Percentiles rank a stretch among this genome's conserved stretches.
Conservation (phyloP, 192 early-diverging fungal genomes). For the Coemansia sp. region DNA sequence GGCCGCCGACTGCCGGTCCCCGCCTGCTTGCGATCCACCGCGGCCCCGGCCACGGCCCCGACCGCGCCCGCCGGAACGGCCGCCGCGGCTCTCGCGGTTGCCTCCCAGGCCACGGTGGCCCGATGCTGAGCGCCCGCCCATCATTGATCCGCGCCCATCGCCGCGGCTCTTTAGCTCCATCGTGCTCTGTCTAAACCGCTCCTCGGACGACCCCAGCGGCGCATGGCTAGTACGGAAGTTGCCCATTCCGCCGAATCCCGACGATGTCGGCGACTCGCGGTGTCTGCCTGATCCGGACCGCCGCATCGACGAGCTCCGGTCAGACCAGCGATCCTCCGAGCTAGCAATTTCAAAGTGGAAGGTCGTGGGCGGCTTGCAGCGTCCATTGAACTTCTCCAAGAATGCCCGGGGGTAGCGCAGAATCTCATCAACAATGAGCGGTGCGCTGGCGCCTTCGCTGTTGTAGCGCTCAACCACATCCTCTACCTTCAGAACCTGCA, state of each 20-base stretch:
- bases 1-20: constrained; percentile 8
- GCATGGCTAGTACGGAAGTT: constrained; percentile 40
- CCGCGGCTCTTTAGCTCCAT: constrained; percentile 32
- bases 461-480: constrained; percentile 54
- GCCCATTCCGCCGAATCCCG: constrained; percentile 50
- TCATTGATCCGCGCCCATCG: constrained; percentile 19
- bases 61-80: constrained; percentile 54
- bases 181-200: constrained; percentile 50
- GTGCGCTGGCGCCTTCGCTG: constrained; percentile 42
- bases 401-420: constrained; percentile 73
- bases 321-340: constrained; percentile 51
- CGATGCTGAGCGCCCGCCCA: constrained; percentile 44
- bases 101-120: constrained; percentile 52
- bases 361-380: constrained; percentile 64
- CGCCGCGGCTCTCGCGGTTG: constrained; percentile 57
- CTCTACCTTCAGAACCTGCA: constrained; percentile 38
- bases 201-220: constrained; percentile 35
- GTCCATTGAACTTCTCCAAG: constrained; percentile 70
- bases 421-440: constrained; percentile 57
- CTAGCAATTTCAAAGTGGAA: constrained; percentile 53
- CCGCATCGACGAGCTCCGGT: constrained; percentile 48
- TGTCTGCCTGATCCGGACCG: constrained; percentile 42
- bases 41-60: constrained; percentile 61
- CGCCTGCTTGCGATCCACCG: constrained; percentile 46
- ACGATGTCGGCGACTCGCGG: constrained; percentile 26